A percentile compares a stretch with the other conserved stretches of the same genome.
These are phyloP conservation scores for Strigomonas galati DNA, from an alignment of 208 protist species.

Conservation along the genomic window DNA sequence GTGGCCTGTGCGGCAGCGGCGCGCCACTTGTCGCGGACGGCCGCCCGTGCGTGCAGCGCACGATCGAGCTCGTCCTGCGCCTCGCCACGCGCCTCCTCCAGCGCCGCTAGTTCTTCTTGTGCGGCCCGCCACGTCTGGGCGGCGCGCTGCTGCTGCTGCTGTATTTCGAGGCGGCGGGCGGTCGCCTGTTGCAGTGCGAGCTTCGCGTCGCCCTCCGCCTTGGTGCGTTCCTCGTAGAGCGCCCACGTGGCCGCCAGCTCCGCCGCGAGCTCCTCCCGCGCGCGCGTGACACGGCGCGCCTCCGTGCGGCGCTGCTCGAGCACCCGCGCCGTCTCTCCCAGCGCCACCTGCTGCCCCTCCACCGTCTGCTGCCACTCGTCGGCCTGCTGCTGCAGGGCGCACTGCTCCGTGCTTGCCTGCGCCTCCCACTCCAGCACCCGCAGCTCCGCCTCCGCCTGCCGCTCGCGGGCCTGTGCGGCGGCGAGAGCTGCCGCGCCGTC, in stretches of 20 bases:
- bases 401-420: background rate
- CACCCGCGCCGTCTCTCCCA: background rate
- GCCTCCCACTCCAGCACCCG: constrained; percentile 1
- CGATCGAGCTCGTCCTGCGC: no score
- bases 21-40: background rate
- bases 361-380: background rate
- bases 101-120: no score
- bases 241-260: constrained; percentile 8
- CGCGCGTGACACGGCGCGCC: constrained; percentile 8
- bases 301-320: constrained; percentile 7
- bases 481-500: no score
- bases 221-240: no score
- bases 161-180: no score
- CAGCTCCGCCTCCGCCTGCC: constrained; percentile 6
- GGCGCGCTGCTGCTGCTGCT: no score
- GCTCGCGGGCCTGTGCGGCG: no score
- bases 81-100: constrained; percentile 4
- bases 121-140: no score
- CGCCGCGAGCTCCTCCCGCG: constrained; percentile 9
- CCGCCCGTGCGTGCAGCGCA: constrained; percentile 1
- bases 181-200: no score
- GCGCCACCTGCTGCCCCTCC: background rate
- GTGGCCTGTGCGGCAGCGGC: background rate
- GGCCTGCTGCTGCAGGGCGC: no score
- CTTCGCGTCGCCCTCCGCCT: no score